Evolutionary conservation across 192 early-diverging fungal genomes (phyloP).

Genomic region (Entomortierella lignicola): DNA sequence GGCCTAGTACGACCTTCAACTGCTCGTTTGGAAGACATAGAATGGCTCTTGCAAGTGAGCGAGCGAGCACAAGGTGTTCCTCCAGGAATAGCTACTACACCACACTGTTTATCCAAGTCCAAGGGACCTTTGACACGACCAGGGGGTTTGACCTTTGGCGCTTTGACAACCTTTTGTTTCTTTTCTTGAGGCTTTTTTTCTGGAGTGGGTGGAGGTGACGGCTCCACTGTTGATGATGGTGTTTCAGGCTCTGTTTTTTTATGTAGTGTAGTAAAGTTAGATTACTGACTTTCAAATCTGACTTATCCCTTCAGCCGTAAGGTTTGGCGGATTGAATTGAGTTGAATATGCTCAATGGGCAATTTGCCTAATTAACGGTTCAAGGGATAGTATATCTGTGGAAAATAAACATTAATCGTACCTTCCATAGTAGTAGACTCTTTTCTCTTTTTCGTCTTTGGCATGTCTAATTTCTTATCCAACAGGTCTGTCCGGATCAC

Average conservation of each 20-base stretch:
- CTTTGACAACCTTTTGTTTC: slow-evolving; percentile 67
- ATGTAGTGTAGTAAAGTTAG: neutral
- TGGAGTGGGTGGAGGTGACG: slow-evolving; percentile 44
- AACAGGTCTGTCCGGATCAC: slow-evolving; percentile 28
- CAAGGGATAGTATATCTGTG: no score
- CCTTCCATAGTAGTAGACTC: slow-evolving; percentile 36
- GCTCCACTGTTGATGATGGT: slow-evolving; percentile 34
- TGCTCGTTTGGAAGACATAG: slow-evolving; percentile 86
- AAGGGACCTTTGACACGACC: slow-evolving; percentile 73
- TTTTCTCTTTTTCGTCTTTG: slow-evolving; percentile 45
- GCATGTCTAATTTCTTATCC: slow-evolving; percentile 38
- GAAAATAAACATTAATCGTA: neutral
- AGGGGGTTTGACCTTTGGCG: slow-evolving; percentile 62
- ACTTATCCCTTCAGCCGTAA: no score
- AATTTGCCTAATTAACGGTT: no score
- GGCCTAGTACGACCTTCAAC: slow-evolving; percentile 86
- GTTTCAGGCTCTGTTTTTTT: slow-evolving; percentile 20
- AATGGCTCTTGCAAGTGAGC: slow-evolving; percentile 96
- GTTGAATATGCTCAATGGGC: neutral
- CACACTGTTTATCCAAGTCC: slow-evolving; percentile 94
- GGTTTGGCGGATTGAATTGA: neutral
- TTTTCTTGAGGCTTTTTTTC: slow-evolving; percentile 56
- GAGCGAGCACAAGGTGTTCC: slow-evolving; percentile 82
- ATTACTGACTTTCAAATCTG: no score
- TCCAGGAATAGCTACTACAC: slow-evolving; percentile 72